These are phyloP conservation scores for Phialocephala subalpina DNA, from an alignment of 2,329 filamentous ascomycete species.

Conservation along the genomic window DNA sequence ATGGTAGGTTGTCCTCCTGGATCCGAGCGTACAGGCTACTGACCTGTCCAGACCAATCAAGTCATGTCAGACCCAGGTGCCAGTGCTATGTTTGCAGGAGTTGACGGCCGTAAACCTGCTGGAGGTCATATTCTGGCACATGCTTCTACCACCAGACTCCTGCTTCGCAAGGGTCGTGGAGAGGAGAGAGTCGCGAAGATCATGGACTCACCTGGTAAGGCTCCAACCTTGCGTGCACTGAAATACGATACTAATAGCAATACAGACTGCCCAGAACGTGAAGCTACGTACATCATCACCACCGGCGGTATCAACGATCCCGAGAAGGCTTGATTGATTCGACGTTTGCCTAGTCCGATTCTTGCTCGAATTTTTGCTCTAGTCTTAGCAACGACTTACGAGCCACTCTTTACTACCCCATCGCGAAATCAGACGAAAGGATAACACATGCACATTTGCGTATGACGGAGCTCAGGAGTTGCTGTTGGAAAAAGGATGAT, in stretches of 20 bases:
- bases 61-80: constrained; percentile 76
- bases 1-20: constrained; percentile 53
- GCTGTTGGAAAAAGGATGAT: constrained; percentile 32
- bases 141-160: constrained; percentile 70
- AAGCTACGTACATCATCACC: constrained; percentile 76
- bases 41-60: constrained; percentile 65
- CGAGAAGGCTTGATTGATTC: constrained; percentile 59
- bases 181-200: constrained; percentile 77
- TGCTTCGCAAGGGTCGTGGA: constrained; percentile 72
- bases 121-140: constrained; percentile 75
- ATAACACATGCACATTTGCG: constrained; percentile 20
- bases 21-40: neutral
- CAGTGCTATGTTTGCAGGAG: constrained; percentile 71
- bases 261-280: constrained; percentile 64
- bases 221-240: neutral
- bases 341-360: neutral
- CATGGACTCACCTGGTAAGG: constrained; percentile 68
- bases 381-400: constrained; percentile 4
- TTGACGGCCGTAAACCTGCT: constrained; percentile 72
- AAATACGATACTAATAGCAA: neutral
- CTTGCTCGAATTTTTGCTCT: neutral
- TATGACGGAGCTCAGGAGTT: constrained; percentile 30
- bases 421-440: neutral
- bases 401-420: neutral
- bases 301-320: constrained; percentile 74